Conservation (phyloP, 139 green algal species). For the Asterochloris erici region DNA sequence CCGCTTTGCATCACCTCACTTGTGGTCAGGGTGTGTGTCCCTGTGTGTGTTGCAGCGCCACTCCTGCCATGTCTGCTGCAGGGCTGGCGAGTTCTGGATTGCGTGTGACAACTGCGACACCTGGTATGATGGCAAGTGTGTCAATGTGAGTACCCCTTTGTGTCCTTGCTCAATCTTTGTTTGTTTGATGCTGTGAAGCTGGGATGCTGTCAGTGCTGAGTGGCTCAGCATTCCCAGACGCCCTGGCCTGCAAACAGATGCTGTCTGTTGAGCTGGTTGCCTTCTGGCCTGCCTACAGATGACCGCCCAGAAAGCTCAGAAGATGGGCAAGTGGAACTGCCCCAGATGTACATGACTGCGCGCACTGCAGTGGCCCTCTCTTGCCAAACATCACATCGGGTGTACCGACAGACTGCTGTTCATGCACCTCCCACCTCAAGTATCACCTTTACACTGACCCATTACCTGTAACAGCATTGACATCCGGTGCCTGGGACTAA, state of each 20-base stretch:
- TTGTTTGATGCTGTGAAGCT: not conserved
- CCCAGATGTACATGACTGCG: slow-evolving; percentile 3
- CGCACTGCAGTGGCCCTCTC: too few relatives aligned
- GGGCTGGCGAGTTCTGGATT: slow-evolving; percentile 77
- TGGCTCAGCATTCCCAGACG: too few relatives aligned
- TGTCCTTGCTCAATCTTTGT: slow-evolving; percentile 1
- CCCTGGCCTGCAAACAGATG: too few relatives aligned
- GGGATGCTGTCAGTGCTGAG: too few relatives aligned
- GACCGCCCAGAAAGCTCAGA: slow-evolving; percentile 63
- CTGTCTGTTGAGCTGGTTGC: too few relatives aligned
- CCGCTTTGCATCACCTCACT: too few relatives aligned
- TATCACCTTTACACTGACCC: too few relatives aligned
- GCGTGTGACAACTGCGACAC: slow-evolving; percentile 69
- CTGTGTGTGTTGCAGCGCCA: not conserved
- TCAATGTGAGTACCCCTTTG: slow-evolving; percentile 30
- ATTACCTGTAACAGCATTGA: too few relatives aligned
- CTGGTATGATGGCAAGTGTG: slow-evolving; percentile 71
- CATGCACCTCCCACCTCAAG: too few relatives aligned
- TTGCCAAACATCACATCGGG: too few relatives aligned
- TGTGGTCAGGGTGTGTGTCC: not conserved
- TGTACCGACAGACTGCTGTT: too few relatives aligned
- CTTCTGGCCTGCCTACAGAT: slow-evolving; percentile 41
- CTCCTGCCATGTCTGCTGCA: slow-evolving; percentile 11
- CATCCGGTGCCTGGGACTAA: too few relatives aligned
- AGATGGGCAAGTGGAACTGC: slow-evolving; percentile 60